Conservation (phyloP, 2,329 filamentous ascomycete genomes). For the Clonostachys sp. region DNA sequence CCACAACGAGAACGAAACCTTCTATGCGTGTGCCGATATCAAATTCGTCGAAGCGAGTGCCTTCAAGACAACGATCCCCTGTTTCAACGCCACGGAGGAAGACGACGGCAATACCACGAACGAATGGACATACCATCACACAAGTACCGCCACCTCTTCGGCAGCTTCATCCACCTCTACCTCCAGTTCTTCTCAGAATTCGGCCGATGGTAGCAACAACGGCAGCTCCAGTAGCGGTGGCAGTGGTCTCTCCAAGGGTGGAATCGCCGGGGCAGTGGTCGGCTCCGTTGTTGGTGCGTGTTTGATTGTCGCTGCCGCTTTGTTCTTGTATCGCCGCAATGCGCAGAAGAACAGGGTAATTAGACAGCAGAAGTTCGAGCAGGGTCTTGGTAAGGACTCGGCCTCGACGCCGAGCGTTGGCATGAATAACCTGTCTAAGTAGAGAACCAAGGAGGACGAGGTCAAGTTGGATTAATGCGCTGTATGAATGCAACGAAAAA, state of each 20-base stretch:
- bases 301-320: constrained; percentile 53
- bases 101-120: constrained; percentile 11
- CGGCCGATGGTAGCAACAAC: neutral
- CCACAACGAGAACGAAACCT: constrained; percentile 35
- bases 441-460: no score
- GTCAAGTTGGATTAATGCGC: no score
- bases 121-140: no score
- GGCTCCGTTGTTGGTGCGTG: constrained; percentile 61
- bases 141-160: no score
- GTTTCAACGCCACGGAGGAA: constrained; percentile 36
- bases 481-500: no score
- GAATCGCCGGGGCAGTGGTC: constrained; percentile 72
- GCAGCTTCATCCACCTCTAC: no score
- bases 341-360: constrained; percentile 11
- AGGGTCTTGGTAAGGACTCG: no score
- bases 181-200: no score
- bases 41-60: constrained; percentile 27
- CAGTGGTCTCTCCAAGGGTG: constrained; percentile 54
- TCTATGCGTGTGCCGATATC: constrained; percentile 46
- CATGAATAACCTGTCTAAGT: no score
- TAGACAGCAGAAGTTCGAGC: constrained; percentile 11
- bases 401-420: no score
- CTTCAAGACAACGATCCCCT: constrained; percentile 27
- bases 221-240: constrained; percentile 14
- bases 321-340: constrained; percentile 44